Conservation (phyloP, 2,329 filamentous ascomycete species). For the Allantophomopsis lycopodina region DNA sequence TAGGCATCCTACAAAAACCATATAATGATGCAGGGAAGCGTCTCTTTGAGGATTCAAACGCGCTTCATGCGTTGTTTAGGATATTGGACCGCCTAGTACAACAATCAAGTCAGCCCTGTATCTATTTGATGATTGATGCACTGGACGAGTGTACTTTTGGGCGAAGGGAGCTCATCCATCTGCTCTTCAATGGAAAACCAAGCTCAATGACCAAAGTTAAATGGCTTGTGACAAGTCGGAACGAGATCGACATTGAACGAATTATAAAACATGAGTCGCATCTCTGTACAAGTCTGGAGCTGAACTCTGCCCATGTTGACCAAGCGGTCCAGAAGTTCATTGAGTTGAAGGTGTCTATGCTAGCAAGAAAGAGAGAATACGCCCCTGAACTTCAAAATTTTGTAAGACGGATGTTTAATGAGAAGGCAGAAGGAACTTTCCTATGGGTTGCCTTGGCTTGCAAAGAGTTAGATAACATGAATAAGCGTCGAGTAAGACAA, state of each 20-base stretch:
- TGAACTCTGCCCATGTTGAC: constrained; percentile 23
- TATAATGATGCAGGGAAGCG: constrained; percentile 20
- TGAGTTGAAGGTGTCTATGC: constrained; percentile 15
- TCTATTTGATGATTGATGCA: constrained; percentile 28
- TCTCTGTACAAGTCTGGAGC: constrained; percentile 8
- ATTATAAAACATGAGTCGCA: constrained; percentile 9
- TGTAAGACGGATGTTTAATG: constrained; percentile 10
- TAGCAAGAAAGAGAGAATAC: constrained; percentile 16
- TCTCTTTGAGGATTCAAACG: not conserved
- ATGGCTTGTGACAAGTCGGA: constrained; percentile 30
- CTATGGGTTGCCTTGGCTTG: constrained; percentile 29
- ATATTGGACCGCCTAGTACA: constrained; percentile 23
- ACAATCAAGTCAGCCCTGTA: constrained; percentile 1
- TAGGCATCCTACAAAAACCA: constrained; percentile 20
- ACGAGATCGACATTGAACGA: constrained; percentile 22
- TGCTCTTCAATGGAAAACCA: constrained; percentile 15
- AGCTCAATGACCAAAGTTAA: constrained; percentile 16
- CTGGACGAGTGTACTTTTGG: constrained; percentile 28
- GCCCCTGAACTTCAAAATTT: constrained; percentile 5
- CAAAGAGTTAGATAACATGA: constrained; percentile 14
- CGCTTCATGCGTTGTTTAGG: constrained; percentile 19
- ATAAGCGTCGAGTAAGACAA: constrained; percentile 4
- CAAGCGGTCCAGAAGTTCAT: constrained; percentile 23
- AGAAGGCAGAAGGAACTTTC: constrained; percentile 25
- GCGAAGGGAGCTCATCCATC: constrained; percentile 18